Evolutionary conservation across 208 protist species (phyloP).

Genomic region (Crithidia acanthocephali): DNA sequence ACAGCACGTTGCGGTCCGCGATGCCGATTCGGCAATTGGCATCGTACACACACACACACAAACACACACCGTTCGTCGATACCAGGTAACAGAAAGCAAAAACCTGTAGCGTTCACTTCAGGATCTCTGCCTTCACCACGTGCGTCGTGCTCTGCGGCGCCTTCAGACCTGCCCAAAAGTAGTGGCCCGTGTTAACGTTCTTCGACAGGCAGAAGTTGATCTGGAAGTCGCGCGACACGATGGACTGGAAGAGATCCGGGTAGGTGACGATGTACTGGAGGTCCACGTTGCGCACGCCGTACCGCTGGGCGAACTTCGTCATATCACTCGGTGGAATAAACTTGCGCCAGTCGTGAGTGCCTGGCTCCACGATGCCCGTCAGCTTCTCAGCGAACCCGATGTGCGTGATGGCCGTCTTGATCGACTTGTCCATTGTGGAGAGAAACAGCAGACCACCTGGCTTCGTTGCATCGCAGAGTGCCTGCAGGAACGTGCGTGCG

Average conservation of each 20-base stretch:
- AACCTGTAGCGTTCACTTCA: neutral
- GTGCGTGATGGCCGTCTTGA: slow-evolving; percentile 70
- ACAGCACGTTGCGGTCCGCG: too few species aligned
- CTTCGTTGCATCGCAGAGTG: slow-evolving; percentile 78
- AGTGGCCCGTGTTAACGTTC: slow-evolving; percentile 76
- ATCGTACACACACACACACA: too few species aligned
- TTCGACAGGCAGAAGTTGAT: slow-evolving; percentile 69
- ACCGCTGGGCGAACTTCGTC: slow-evolving; percentile 44
- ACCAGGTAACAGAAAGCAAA: neutral
- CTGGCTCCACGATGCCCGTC: slow-evolving; percentile 76
- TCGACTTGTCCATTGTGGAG: slow-evolving; percentile 93
- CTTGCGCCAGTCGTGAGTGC: slow-evolving; percentile 94
- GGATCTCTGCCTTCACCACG: slow-evolving; percentile 1
- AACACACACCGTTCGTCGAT: too few species aligned
- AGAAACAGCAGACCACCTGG: slow-evolving; percentile 89
- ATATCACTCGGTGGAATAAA: slow-evolving; percentile 89
- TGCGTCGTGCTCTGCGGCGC: slow-evolving; percentile 1
- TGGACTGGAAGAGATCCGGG: slow-evolving; percentile 64
- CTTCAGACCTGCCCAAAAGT: slow-evolving; percentile 85
- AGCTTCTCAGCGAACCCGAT: slow-evolving; percentile 90
- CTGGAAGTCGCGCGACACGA: slow-evolving; percentile 63
- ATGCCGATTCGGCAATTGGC: too few species aligned
- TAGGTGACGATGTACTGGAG: slow-evolving; percentile 73
- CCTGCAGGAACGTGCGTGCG: slow-evolving; percentile 80
- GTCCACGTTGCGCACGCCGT: slow-evolving; percentile 68